Conservation (phyloP, 2,329 filamentous ascomycete species). For the Botrytis fabae region DNA sequence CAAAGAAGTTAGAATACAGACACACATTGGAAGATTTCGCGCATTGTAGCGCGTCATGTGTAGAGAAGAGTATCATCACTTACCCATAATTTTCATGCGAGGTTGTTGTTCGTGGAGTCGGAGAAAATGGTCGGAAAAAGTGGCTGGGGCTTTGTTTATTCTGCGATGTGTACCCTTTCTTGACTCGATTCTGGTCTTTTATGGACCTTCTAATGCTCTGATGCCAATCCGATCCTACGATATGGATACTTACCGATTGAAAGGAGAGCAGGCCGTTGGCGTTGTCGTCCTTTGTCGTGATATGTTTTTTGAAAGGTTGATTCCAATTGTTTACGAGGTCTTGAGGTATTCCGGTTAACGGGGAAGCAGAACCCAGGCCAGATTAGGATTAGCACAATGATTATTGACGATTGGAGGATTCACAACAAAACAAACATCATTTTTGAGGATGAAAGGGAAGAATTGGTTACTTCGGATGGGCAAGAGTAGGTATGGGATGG, state of each 20-base stretch:
- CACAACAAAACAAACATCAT: slow-evolving; percentile 22
- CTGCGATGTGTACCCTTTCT: slow-evolving; percentile 16
- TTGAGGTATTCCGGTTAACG: slow-evolving; percentile 25
- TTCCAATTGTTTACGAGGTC: slow-evolving; percentile 25
- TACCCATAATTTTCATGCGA: slow-evolving; percentile 35
- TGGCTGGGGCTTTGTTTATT: slow-evolving; percentile 36
- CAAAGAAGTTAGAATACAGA: slow-evolving; percentile 28
- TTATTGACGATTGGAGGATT: slow-evolving; percentile 4
- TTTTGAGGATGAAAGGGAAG: background rate
- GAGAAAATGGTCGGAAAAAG: slow-evolving; percentile 22
- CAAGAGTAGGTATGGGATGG: background rate
- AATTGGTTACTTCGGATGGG: background rate
- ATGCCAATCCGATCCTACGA: slow-evolving; percentile 10
- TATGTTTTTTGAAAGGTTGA: slow-evolving; percentile 23
- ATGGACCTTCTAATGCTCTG: background rate
- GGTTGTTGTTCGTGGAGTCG: slow-evolving; percentile 20
- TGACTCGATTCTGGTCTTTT: background rate
- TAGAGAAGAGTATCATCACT: slow-evolving; percentile 25
- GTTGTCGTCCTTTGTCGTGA: slow-evolving; percentile 21
- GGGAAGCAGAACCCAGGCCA: slow-evolving; percentile 20
- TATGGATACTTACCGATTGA: slow-evolving; percentile 10
- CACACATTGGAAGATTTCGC: slow-evolving; percentile 7
- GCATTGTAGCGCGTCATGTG: slow-evolving; percentile 17
- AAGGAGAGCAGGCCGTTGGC: slow-evolving; percentile 1
- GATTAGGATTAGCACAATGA: slow-evolving; percentile 10